Evolutionary conservation across 2,329 filamentous ascomycete species (phyloP), one percentile per base, ranked within the genome.

Genomic region (Phaeosphaeria sp.): DNA sequence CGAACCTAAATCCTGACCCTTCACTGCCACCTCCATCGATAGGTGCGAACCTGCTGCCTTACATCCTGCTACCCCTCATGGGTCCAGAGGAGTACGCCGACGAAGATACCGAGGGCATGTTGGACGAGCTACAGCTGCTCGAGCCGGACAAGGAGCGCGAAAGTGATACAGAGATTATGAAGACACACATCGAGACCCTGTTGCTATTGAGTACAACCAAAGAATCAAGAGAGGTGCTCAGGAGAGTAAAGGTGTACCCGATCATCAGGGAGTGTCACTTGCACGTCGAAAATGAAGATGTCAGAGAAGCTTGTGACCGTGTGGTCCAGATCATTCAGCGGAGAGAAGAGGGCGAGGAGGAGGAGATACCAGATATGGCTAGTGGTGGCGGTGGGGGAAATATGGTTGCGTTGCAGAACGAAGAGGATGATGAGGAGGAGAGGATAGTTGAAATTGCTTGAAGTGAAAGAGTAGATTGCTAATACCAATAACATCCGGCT

Each of bases 101-200:
- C 36, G 92, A 97, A 46, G 95, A 99, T 65, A 90, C 86, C 56
- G 85, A 92, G 73, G 87, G 85, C 40, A 96, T 99, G 92, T 83
- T 96, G 11, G 89, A 93, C 0, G 95, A 98, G 74, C 82, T 97
- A 61, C 94, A 98, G 78, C 84, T 98, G 0, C 83, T 98, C 11
- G 90, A 93, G 0, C 91, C 93, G 0, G 93, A 97, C 73, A 98
- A 99, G 82, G 83, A 89, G 78, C 87, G 94, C 42, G 95, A 99
- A 63, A 77, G 84, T 3, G 92, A 97, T 69, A 77, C 80, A 17
- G 85, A 86, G 47, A 95, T 97, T 63, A 83, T 97, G 53, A 87
- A 90, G 73, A 95, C 91, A 2, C 93, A 98, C 75, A 79, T 99
- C 20, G 95, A 99, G 79, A 97, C 93, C 1, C 77, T 99, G 53